Base-by-base conservation (phyloP, 768 basidiomycete species). In the Auricularia sp. region DNA sequence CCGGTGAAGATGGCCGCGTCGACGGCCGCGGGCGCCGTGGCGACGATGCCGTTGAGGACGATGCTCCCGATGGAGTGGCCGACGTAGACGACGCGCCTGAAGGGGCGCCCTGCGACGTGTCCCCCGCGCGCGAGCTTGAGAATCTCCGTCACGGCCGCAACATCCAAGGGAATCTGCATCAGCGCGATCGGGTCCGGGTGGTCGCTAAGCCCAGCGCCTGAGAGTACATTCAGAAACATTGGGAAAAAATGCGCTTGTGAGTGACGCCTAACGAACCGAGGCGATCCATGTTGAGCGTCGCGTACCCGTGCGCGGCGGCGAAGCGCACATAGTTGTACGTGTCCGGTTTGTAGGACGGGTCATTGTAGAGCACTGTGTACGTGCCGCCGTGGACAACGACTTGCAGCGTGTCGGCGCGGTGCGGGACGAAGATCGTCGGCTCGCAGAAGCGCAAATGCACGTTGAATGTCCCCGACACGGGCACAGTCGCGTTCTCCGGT, bases 221-320 rank as follows among this genome's bases (percentile, higher is more conserved):
- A 59, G 8, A 21, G 23, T 59, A 18, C 47, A 51, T 16, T 42
- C 39, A 14, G 8, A 7, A 42, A 18, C 11, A 51, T 21, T 21
- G 16, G 18, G 11, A 8, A 51, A 18, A 16, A 51, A 51, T 18
- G 14, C 16, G 14, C 10, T 18, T 6, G 6, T 3, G 6, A 16
- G 18, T 8, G 21, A 51, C 16, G 21, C 11, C 18, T 18, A 18
- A 18, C 47, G 68, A 66, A 8, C 68, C 68, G 51, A 69, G 64
- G 35, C 67, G 63, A 35, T 68, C 68, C 53, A 66, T 68, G 21
- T 66, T 66, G 68, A 69, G 68, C 12, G 67, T 69, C 18, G 68
- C 62, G 44, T 62, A 63, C 1, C 68, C 68, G 0, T 67, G 65
- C 3, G 58, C 67, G 10, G 67, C 67, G 0, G 67, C 67, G 7